Evolutionary conservation across 345 rosid genomes (phyloP).

Genomic region (Rhodamnia rubescens): DNA sequence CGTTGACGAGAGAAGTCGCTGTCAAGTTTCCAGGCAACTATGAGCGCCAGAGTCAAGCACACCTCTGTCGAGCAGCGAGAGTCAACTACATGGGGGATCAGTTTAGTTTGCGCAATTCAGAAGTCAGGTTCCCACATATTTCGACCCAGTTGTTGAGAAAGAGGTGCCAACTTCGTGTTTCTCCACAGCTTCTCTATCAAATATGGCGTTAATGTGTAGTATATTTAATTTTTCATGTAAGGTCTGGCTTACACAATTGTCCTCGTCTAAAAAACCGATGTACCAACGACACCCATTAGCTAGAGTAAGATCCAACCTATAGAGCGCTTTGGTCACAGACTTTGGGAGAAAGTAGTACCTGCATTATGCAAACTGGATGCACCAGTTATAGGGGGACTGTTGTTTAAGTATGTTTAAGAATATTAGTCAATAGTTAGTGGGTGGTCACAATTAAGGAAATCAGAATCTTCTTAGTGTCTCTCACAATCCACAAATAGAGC

Average conservation of each 20-base stretch:
- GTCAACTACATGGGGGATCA: neutral
- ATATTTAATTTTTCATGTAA: neutral
- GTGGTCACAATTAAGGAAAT: neutral
- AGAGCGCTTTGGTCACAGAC: neutral
- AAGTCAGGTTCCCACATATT: neutral
- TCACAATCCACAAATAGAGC: neutral
- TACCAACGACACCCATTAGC: neutral
- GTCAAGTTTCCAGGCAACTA: neutral
- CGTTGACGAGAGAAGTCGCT: neutral
- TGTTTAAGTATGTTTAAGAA: neutral
- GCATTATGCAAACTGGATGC: neutral
- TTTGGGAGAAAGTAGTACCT: neutral
- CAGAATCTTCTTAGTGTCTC: neutral
- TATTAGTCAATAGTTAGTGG: neutral
- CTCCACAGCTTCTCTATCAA: neutral
- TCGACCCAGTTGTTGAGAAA: neutral
- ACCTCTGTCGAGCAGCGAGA: neutral
- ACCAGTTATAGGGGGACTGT: neutral
- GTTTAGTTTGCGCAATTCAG: neutral
- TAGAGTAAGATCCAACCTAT: neutral
- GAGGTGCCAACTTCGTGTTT: neutral
- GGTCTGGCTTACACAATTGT: neutral
- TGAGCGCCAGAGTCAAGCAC: neutral
- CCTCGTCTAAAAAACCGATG: neutral
- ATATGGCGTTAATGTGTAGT: neutral